These are phyloP conservation scores for Clarireedia monteithiana DNA, from an alignment of 2,329 filamentous ascomycete genomes.

Conservation along the genomic window DNA sequence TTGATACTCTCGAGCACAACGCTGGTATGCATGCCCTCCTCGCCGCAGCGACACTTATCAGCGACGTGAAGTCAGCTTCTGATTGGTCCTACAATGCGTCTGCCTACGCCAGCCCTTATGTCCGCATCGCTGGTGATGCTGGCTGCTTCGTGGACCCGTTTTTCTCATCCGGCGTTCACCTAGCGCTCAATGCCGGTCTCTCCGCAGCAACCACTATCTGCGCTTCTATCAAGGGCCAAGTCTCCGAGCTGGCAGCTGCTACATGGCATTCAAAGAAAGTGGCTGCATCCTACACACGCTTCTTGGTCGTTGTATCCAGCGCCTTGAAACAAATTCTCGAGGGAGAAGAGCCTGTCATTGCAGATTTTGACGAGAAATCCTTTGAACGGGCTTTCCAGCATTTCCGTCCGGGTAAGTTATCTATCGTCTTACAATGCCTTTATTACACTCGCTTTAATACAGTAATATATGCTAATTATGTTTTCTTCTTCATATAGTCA, in stretches of 20 bases:
- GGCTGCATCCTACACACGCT: background rate
- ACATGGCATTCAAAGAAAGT: background rate
- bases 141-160: slow-evolving; percentile 34
- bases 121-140: slow-evolving; percentile 32
- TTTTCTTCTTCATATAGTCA: too few species aligned
- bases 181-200: slow-evolving; percentile 31
- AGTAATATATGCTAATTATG: too few species aligned
- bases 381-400: too few species aligned
- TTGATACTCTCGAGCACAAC: too few species aligned
- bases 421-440: too few species aligned
- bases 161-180: slow-evolving; percentile 33
- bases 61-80: background rate
- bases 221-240: background rate
- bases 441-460: too few species aligned
- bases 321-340: background rate
- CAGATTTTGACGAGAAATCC: too few species aligned
- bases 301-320: background rate
- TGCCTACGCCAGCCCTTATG: slow-evolving; percentile 33
- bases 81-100: slow-evolving; percentile 36
- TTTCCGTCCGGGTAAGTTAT: too few species aligned
- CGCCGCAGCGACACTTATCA: background rate
- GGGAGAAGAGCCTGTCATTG: too few species aligned
- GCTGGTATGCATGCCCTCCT: background rate
- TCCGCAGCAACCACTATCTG: background rate
- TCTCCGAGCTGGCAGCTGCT: background rate